Base-by-base conservation (phyloP, 805 yeast genomes). In the Monosporozyma servazzii region DNA sequence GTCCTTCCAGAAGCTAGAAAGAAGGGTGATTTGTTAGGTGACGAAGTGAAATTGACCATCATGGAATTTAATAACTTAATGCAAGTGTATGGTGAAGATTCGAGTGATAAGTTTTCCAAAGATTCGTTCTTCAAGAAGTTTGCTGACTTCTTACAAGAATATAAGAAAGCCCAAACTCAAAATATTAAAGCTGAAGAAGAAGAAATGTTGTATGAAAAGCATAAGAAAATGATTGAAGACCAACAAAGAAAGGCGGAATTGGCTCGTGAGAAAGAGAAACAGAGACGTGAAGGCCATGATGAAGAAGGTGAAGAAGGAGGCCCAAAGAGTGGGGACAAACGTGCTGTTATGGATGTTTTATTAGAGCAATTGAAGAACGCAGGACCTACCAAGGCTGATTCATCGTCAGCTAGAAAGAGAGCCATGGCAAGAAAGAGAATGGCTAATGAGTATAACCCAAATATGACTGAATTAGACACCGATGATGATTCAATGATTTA, bases 11-110 rank as follows among this genome's bases (percentile, higher is more conserved):
- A 78, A 48, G 96, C 97, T 2, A 75, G 84, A 51, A 75, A 78
- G 47, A 88, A 87, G 67, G 80, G 81, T 48, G 79, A 79, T 18
- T 70, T 83, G 40, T 68, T 93, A 43, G 76, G 77, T 45, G 80
- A 81, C 50, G 90, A 86, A 56, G 72, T 84, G 29, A 76, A 75
- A 51, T 69, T 80, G 23, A 81, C 91, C 0, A 68, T 82, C 51
- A 71, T 77, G 44, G 88, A 84, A 53, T 86, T 86, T 62, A 79
- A 80, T 49, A 74, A 76, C 33, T 72, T 89, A 55, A 84, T 93
- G 95, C 76, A 76, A 55, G 81, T 78, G 58, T 93, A 87, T 64
- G 98, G 97, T n/a, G 99, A 93, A 68, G 95, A 88, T 64, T 75
- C 86, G 1, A 69, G 66, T 8, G 97, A 91, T 65, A 71, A 77